These are phyloP conservation scores for Withania somnifera DNA, from an alignment of 305 asterid genomes.

Conservation along the genomic window DNA sequence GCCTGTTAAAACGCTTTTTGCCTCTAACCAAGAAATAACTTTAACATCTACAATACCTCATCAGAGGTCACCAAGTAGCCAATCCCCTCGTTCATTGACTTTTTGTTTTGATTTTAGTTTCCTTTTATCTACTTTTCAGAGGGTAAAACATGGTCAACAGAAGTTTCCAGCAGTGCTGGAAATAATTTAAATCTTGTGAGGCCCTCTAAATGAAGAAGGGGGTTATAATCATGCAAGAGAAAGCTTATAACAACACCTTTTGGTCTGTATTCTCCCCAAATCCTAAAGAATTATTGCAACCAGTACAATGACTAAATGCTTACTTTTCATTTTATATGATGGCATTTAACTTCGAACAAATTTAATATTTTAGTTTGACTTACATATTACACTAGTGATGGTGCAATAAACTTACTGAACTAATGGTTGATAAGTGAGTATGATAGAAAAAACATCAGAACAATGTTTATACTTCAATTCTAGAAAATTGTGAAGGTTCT, in stretches of 20 bases:
- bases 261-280: not conserved
- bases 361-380: not conserved
- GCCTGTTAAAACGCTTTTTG: not conserved
- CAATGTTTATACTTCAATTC: not conserved
- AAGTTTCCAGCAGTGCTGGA: not conserved
- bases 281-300: not conserved
- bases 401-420: not conserved
- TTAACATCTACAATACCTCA: not conserved
- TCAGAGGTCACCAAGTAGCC: not conserved
- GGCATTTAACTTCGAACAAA: not conserved
- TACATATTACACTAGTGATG: not conserved
- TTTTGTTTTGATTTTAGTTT: not conserved
- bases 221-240: not conserved
- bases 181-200: not conserved
- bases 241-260: not conserved
- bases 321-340: not conserved
- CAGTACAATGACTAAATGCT: not conserved
- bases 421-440: not conserved
- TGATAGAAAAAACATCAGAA: not conserved
- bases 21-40: not conserved
- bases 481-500: not conserved
- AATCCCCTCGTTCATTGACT: not conserved
- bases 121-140: not conserved
- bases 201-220: not conserved
- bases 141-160: not conserved